Evolutionary conservation across 345 rosid genomes (phyloP), one percentile per base, ranked within the genome.

Genomic region (Excoecaria cochinchinensis): DNA sequence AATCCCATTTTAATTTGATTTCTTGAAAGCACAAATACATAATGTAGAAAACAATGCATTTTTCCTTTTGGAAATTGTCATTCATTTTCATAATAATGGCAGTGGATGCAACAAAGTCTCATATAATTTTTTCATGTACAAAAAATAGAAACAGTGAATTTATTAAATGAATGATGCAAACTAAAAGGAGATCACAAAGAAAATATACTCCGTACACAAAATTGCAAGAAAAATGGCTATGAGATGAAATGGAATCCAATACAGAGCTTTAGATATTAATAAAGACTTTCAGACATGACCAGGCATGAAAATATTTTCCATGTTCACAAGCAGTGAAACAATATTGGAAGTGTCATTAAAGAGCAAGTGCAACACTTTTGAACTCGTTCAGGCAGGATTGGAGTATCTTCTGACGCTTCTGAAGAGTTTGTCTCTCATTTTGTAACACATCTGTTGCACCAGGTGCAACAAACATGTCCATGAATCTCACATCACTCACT

Each of bases 391-490:
- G 79, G 85, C 98, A 95, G 62, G 97, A 87, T 10, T 89, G 92
- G 51, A 93, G 98, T 62, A 86, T 91, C 82, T 89, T 93, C 81
- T 91, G 95, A 1, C 98, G 95, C 59, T 91, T 91, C 83, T 91
- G 93, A 55, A 93, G 93, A 46, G 88, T 86, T 73, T 89, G 92
- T 3, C 90, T 78, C 84, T 93, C 97, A 48, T 86, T 82, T 66
- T 89, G 88, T 64, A 93, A 85, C 47, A 85, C 84, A 24, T 93
- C 97, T 65, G 93, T 86, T 38, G 98, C 98, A 51, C 93, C 97
- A 17, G 99, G 97, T 22, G 97, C 93, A 44, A 87, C 93, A 64
- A 93, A 93, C 94, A 95, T 87, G 86, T 95, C 98, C 98, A 89
- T 91, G 86, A 95, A 95, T 80, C 83, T 91, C 56, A 89, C 98